Percentiles rank a stretch among this genome's conserved stretches.
These are phyloP conservation scores for Hemisphaericaspora xylanilytica DNA, from an alignment of 1,139 yeast genomes.

Conservation along the genomic window DNA sequence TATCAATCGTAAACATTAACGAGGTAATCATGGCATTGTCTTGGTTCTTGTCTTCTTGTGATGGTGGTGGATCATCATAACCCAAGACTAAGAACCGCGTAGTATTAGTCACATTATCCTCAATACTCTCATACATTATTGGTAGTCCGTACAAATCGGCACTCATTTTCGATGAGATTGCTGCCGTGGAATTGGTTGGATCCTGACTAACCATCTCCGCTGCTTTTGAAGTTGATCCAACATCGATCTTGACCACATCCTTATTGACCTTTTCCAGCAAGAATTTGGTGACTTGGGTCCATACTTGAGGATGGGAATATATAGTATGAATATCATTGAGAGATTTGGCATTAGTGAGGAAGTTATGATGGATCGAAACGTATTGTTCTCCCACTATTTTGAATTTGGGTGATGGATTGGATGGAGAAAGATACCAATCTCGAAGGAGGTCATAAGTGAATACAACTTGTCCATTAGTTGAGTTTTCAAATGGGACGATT, in stretches of 20 bases:
- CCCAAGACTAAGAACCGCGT: slow-evolving; percentile 80
- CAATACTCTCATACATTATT: slow-evolving; percentile 54
- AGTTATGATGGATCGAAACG: slow-evolving; percentile 78
- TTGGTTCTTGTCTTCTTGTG: slow-evolving; percentile 8
- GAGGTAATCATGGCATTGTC: too few species aligned
- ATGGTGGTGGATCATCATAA: slow-evolving; percentile 13
- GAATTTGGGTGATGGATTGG: slow-evolving; percentile 28
- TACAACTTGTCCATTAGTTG: slow-evolving; percentile 91
- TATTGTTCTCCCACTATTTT: slow-evolving; percentile 72
- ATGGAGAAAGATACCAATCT: slow-evolving; percentile 48
- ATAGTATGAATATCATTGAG: slow-evolving; percentile 50
- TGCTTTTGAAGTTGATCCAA: slow-evolving; percentile 80
- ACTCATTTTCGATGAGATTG: slow-evolving; percentile 57
- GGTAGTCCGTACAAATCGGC: slow-evolving; percentile 62
- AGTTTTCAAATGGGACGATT: slow-evolving; percentile 91
- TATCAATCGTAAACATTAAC: slow-evolving; percentile 63
- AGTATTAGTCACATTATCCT: slow-evolving; percentile 72
- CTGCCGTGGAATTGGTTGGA: slow-evolving; percentile 37
- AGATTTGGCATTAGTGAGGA: slow-evolving; percentile 51
- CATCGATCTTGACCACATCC: slow-evolving; percentile 55
- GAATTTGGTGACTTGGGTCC: slow-evolving; percentile 83
- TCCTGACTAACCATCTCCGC: slow-evolving; percentile 59
- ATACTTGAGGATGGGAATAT: slow-evolving; percentile 95
- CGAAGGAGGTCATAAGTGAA: slow-evolving; percentile 79
- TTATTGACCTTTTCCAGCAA: slow-evolving; percentile 33